Conservation (phyloP, 495 filamentous ascomycete species). For the Tetracladium setigerum region DNA sequence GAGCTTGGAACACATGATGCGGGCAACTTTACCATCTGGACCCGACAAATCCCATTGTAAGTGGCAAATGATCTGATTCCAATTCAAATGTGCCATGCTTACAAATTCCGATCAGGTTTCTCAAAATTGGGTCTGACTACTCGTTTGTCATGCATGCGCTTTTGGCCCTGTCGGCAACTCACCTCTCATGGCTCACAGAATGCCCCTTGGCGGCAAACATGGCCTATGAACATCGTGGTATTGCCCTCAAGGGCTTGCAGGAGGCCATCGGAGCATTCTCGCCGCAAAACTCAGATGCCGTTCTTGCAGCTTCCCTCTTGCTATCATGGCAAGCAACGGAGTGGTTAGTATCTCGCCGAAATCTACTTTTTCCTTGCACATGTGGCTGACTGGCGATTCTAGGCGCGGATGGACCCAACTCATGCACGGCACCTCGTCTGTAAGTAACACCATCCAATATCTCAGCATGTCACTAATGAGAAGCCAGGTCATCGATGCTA, state of each 20-base stretch:
- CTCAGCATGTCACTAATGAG: conserved; percentile 26
- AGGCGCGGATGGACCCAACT: conserved; percentile 89
- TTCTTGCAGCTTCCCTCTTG: conserved; percentile 85
- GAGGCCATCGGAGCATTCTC: conserved; percentile 82
- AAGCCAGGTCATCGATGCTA: conserved; percentile 72
- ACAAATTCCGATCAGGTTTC: conserved; percentile 51
- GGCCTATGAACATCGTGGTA: conserved; percentile 76
- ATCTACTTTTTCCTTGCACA: conserved; percentile 26
- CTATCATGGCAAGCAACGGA: conserved; percentile 95
- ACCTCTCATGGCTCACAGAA: conserved; percentile 78
- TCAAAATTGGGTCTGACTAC: conserved; percentile 71
- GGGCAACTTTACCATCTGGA: conserved; percentile 82
- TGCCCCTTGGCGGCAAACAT: conserved; percentile 77
- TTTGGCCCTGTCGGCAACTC: conserved; percentile 82
- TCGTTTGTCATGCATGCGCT: conserved; percentile 90
- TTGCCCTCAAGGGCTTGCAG: conserved; percentile 81
- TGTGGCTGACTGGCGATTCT: conserved; percentile 25
- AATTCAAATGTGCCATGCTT: conserved; percentile 1
- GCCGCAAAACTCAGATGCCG: conserved; percentile 78
- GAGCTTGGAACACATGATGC: conserved; percentile 71
- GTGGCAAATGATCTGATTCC: conserved; percentile 26
- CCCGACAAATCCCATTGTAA: conserved; percentile 86
- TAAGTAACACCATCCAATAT: conserved; percentile 27
- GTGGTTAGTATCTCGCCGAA: conserved; percentile 57
- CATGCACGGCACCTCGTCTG: conserved; percentile 84